Base-by-base conservation (phyloP, 768 basidiomycete genomes). In the Rhodotorula diobovata region DNA sequence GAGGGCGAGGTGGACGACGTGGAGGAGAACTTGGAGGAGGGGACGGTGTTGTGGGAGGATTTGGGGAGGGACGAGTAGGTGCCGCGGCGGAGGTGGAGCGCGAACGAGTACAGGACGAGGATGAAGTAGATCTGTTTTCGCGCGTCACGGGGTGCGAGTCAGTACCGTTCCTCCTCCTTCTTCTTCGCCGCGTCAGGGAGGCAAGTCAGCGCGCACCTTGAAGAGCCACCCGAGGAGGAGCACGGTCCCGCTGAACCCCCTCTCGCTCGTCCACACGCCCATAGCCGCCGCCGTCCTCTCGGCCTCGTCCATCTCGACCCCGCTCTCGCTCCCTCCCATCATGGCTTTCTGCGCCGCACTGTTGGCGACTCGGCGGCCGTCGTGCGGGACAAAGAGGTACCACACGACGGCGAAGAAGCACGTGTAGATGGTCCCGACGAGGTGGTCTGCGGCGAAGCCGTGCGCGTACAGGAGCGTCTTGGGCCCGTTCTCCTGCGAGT, bases 301-400 rank as follows among this genome's bases (percentile, higher is more conserved):
- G 57, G 82, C 87, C 0, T 86, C 85, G 87, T 85, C 80, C 90
- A 85, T 30, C 58, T 72, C 58, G 67, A 56, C 57, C 39, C 63
- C 25, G 82, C 81, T 63, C 84, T 83, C 51, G 84, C 86, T 54
- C 83, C 79, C 80, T n/a, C 79, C 78, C 79, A 92, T 89, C 79
- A 99, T 86, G 53, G 87, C 89, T 79, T 90, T 82, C 81, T 99
- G 96, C 18, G 96, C 95, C 39, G 85, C 84, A 3, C 93, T 97
- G 79, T 95, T 91, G 72, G 85, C 85, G 45, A 86, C 85, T 3
- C 87, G 86, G 34, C 84, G 84, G 11, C 96, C 96, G 76, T 99
- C 93, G 78, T 99, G 96, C 1, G 93, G 90, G 2, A 87, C 90
- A 82, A 89, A 89, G 45, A 86, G 81, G 89, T 92, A 99, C 95